These are phyloP conservation scores for Solanum chmielewskii DNA, from an alignment of 257 asterid species.

Conservation along the genomic window DNA sequence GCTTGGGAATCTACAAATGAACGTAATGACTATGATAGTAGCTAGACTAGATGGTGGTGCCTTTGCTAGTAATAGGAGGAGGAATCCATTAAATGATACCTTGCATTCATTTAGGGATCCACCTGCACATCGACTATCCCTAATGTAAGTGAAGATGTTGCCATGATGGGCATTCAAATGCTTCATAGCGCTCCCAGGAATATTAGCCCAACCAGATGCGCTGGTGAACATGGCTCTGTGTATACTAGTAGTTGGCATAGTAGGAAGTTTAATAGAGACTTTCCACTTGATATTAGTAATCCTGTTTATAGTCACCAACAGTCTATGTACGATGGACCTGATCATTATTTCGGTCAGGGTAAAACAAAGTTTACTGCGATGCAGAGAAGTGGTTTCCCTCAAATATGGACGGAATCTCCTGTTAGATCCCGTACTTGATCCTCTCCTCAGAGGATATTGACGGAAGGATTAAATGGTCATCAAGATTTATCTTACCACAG, in stretches of 20 bases:
- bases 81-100: conserved; percentile 44
- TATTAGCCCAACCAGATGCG: not conserved
- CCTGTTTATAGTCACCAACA: conserved; percentile 9
- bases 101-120: conserved; percentile 32
- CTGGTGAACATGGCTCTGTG: not conserved
- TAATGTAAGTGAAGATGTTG: conserved; percentile 39
- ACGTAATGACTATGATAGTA: not conserved
- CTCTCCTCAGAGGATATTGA: conserved; percentile 35
- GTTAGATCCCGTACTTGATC: conserved; percentile 48
- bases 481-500: conserved; percentile 35
- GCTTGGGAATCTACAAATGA: not conserved
- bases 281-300: not conserved
- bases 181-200: not conserved
- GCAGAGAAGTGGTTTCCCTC: conserved; percentile 51
- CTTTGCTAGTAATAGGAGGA: conserved; percentile 19
- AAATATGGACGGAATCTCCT: conserved; percentile 48
- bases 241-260: not conserved
- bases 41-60: conserved; percentile 17
- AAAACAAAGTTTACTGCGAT: conserved; percentile 35
- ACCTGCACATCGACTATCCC: conserved; percentile 50
- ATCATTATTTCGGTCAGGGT: conserved; percentile 32
- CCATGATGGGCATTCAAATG: conserved; percentile 1
- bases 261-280: not conserved
- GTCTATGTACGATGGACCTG: conserved; percentile 29
- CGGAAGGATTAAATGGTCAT: conserved; percentile 39